A percentile compares a stretch with the other conserved stretches of the same genome.
Conservation (phyloP, 2,329 filamentous ascomycete species). For the Phialophora expanda region DNA sequence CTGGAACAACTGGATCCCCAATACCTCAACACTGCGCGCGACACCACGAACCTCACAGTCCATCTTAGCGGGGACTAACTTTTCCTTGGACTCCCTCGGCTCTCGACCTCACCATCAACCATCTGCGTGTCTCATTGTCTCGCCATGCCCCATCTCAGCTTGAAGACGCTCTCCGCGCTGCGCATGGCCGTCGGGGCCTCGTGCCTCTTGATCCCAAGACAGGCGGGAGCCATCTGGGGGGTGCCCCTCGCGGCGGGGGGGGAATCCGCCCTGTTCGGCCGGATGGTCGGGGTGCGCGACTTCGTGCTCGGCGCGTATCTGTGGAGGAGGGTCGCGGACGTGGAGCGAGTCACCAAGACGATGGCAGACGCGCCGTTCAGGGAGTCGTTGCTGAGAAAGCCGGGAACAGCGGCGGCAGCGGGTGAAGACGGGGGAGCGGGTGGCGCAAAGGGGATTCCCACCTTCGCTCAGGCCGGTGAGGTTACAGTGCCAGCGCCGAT, state of each 20-base stretch:
- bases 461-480: background rate
- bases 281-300: conserved; percentile 20
- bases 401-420: background rate
- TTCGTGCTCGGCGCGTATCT: conserved; percentile 24
- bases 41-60: no score
- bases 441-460: background rate
- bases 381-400: conserved; percentile 1
- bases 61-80: background rate
- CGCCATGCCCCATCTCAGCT: conserved; percentile 3
- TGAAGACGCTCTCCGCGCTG: conserved; percentile 16
- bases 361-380: background rate
- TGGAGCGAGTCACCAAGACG: background rate
- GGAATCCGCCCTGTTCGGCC: conserved; percentile 16
- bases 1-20: no score
- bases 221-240: conserved; percentile 15
- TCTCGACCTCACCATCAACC: background rate
- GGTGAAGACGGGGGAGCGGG: background rate
- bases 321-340: conserved; percentile 15
- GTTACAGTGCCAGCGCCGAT: background rate
- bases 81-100: background rate
- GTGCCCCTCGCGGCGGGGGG: conserved; percentile 8
- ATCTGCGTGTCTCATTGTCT: background rate
- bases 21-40: no score
- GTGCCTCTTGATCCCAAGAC: conserved; percentile 19
- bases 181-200: conserved; percentile 22